Evolutionary conservation across 192 early-diverging fungal genomes (phyloP), one percentile per base, ranked within the genome.

Genomic region (Coemansia sp.): DNA sequence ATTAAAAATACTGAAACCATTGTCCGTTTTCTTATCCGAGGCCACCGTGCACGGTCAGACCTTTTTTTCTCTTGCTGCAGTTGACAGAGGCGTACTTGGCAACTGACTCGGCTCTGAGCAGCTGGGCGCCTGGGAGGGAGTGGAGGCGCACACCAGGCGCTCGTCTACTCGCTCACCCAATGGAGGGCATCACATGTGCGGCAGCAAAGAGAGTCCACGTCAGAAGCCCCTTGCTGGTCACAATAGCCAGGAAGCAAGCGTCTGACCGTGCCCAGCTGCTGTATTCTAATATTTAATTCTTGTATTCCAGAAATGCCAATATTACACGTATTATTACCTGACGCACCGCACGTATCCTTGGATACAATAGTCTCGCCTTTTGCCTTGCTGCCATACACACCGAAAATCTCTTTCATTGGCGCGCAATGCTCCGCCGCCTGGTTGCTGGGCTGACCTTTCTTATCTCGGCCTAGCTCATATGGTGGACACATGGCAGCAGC

Each of bases 1-100:
- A 57, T 57, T 57, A 57, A 57, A 54, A 61, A 61, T 61, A 61
- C 59, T 36, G 59, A 61, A 61, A 57, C 54, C 54, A 57, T 57
- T 57, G 54, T 57, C 27, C 54, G 7, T 31, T 57, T 57, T 57
- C 54, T 31, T 57, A 16, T 31, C 27, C 54, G 15, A 27, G 54
- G 54, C 29, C 22, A 57, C 49, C 49, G 54, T 31, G 54, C 27
- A 31, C 54, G 54, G 54, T 15, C 22, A 31, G 27, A 31, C 54
- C 27, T 16, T 15, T 31, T 24, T 54, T 54, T 4, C 13, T 29
- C 6, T 16, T 31, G 10, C 13, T 31, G 54, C 54, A 57, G 11
- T 57, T 57, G 54, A 29, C 54, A 16, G 27, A 57, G 54, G 54
- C 12, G 27, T 57, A 57, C 54, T 57, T 27, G 54, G 54, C 54